A percentile compares a stretch with the other conserved stretches of the same genome.
phyloP scores from a whole-genome alignment of 2,329 filamentous ascomycete species.

The Neodidymelliopsis sp. region DNA sequence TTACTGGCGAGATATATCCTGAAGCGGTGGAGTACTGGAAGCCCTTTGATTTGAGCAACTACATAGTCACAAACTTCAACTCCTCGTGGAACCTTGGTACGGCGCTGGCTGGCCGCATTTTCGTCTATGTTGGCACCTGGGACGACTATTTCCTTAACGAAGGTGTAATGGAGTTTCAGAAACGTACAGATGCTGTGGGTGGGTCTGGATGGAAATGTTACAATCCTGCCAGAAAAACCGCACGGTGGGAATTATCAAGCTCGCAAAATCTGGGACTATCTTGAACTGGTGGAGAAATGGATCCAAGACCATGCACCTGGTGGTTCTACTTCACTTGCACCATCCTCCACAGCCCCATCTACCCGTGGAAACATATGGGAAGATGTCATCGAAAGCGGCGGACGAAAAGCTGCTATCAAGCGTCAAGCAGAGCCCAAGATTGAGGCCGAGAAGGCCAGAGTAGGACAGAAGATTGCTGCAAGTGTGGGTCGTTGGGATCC shows the following conservation, averaged over 20 bases:
- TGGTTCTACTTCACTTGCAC: slow-evolving; percentile 38
- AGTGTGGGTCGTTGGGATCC: slow-evolving; percentile 49
- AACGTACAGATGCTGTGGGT: slow-evolving; percentile 40
- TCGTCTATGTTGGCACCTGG: slow-evolving; percentile 46
- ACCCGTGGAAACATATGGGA: slow-evolving; percentile 46
- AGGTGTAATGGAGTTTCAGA: slow-evolving; percentile 47
- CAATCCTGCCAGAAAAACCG: slow-evolving; percentile 36
- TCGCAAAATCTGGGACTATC: slow-evolving; percentile 43
- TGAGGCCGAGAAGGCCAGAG: slow-evolving; percentile 4
- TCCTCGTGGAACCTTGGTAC: slow-evolving; percentile 42
- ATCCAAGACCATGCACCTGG: slow-evolving; percentile 43
- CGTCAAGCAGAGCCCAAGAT: slow-evolving; percentile 42
- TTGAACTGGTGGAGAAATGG: slow-evolving; percentile 43
- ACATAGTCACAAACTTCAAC: slow-evolving; percentile 46
- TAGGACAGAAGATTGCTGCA: slow-evolving; percentile 14
- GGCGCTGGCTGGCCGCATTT: slow-evolving; percentile 41
- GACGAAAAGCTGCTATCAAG: slow-evolving; percentile 43
- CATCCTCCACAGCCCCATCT: slow-evolving; percentile 22
- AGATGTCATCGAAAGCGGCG: slow-evolving; percentile 43
- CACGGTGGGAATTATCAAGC: slow-evolving; percentile 49
- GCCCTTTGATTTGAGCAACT: slow-evolving; percentile 45
- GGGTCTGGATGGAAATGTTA: slow-evolving; percentile 50
- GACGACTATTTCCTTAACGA: slow-evolving; percentile 50
- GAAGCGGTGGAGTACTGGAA: slow-evolving; percentile 50
- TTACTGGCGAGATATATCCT: slow-evolving; percentile 49